A percentile compares a stretch with the other conserved stretches of the same genome.
Evolutionary conservation across 177 flowering plant genomes (phyloP).

Genomic region (Vitis hybrid): DNA sequence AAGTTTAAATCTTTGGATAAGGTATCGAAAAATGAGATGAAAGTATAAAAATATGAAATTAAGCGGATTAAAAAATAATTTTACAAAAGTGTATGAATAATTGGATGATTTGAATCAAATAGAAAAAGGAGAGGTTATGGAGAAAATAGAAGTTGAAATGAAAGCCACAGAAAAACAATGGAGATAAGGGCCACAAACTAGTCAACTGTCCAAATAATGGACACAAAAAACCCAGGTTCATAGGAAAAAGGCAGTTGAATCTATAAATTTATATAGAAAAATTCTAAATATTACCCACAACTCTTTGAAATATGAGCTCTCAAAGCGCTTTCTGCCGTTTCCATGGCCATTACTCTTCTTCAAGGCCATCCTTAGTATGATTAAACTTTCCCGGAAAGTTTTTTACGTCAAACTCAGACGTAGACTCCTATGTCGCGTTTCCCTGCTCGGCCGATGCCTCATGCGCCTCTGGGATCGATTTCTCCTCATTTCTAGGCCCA

Average conservation of each 20-base stretch:
- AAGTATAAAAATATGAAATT: no score
- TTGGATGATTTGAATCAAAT: no score
- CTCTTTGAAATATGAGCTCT: background rate
- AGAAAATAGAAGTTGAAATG: no score
- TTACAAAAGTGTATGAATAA: no score
- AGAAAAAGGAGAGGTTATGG: no score
- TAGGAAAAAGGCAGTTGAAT: background rate
- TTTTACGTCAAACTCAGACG: conserved; percentile 19
- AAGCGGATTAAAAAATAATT: no score
- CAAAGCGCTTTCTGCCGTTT: background rate
- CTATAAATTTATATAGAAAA: no score
- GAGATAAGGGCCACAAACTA: no score
- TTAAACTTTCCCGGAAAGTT: conserved; percentile 18
- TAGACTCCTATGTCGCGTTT: conserved; percentile 25
- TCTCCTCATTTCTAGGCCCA: conserved; percentile 5
- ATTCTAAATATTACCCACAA: no score
- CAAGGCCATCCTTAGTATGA: conserved; percentile 22
- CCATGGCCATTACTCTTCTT: conserved; percentile 9
- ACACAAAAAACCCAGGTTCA: background rate
- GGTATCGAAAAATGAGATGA: no score
- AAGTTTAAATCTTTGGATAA: no score
- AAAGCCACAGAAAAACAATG: no score
- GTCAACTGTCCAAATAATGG: background rate
- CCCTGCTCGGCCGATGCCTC: conserved; percentile 25
- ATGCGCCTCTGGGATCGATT: conserved; percentile 23